These are phyloP conservation scores for Blastocrithidia nonstop DNA, from an alignment of 208 protist species.

Conservation along the genomic window DNA sequence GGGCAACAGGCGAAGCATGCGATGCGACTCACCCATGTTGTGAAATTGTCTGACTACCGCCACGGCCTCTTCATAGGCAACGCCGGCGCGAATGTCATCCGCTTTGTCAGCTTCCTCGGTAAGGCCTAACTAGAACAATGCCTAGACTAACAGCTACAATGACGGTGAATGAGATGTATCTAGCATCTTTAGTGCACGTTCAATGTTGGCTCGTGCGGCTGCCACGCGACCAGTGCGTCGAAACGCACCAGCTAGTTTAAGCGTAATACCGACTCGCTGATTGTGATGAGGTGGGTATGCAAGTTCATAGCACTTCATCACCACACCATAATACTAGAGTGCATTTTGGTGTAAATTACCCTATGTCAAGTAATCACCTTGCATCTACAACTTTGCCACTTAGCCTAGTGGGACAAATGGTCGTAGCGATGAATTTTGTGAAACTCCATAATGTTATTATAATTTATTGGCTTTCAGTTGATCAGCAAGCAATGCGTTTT, in stretches of 20 bases:
- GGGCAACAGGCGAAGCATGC: slow-evolving; percentile 72
- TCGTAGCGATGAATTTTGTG: slow-evolving; percentile 10
- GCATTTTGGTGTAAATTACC: slow-evolving; percentile 74
- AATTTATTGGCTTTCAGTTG: background rate
- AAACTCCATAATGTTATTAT: background rate
- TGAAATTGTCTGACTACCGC: slow-evolving; percentile 53
- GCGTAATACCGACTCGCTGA: slow-evolving; percentile 41
- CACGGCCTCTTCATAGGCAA: slow-evolving; percentile 60
- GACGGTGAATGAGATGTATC: slow-evolving; percentile 27
- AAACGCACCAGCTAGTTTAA: slow-evolving; percentile 69
- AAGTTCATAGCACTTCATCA: slow-evolving; percentile 67
- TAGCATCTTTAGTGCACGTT: slow-evolving; percentile 44
- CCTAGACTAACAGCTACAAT: slow-evolving; percentile 75
- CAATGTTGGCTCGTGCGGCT: slow-evolving; percentile 45
- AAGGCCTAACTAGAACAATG: slow-evolving; percentile 62
- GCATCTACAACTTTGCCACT: slow-evolving; percentile 74
- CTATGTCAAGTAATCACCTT: slow-evolving; percentile 74
- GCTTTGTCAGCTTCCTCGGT: slow-evolving; percentile 33
- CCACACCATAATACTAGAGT: slow-evolving; percentile 78
- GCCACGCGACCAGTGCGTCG: slow-evolving; percentile 50
- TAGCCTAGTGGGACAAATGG: slow-evolving; percentile 69
- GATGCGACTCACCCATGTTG: slow-evolving; percentile 68
- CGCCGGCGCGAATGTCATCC: slow-evolving; percentile 17
- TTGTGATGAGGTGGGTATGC: slow-evolving; percentile 61
- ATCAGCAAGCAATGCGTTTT: background rate